Percentiles rank a stretch among this genome's conserved stretches.
Evolutionary conservation across 164 flowering plant genomes (phyloP).

Genomic region (Warburgia ugandensis): DNA sequence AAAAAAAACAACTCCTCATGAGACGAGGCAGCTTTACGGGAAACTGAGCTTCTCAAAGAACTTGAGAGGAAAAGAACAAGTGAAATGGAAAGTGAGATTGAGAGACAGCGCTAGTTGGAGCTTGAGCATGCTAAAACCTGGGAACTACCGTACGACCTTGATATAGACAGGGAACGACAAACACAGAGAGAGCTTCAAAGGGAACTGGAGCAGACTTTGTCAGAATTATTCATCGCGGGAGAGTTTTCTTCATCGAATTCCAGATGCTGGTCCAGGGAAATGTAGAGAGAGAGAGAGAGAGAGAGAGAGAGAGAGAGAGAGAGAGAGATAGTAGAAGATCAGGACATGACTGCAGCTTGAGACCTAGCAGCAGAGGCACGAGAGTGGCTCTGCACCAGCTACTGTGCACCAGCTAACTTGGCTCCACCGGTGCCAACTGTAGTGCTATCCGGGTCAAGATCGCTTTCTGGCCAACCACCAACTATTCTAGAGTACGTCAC

Average conservation of each 20-base stretch:
- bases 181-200: conserved; percentile 90
- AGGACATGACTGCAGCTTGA: conserved; percentile 44
- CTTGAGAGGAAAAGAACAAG: conserved; percentile 75
- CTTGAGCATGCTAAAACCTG: conserved; percentile 79
- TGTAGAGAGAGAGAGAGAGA: conserved; percentile 82
- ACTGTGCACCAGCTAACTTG: conserved; percentile 14
- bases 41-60: conserved; percentile 67
- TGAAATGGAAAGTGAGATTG: conserved; percentile 73
- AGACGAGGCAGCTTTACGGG: conserved; percentile 72
- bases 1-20: conserved; percentile 48
- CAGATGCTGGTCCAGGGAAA: conserved; percentile 59
- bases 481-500: conserved; percentile 69
- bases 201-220: conserved; percentile 77
- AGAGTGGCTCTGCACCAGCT: conserved; percentile 23
- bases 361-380: conserved; percentile 36
- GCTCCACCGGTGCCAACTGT: conserved; percentile 33
- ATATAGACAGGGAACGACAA: conserved; percentile 85
- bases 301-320: too few relatives aligned
- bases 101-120: conserved; percentile 71
- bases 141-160: conserved; percentile 81
- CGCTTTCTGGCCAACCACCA: conserved; percentile 62
- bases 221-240: conserved; percentile 69
- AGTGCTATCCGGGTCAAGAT: conserved; percentile 51
- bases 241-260: conserved; percentile 62
- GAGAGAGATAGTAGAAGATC: conserved; percentile 76